Evolutionary conservation across 2,329 filamentous ascomycete genomes (phyloP), one percentile per base, ranked within the genome.

Genomic region (Colletotrichum abscissum): DNA sequence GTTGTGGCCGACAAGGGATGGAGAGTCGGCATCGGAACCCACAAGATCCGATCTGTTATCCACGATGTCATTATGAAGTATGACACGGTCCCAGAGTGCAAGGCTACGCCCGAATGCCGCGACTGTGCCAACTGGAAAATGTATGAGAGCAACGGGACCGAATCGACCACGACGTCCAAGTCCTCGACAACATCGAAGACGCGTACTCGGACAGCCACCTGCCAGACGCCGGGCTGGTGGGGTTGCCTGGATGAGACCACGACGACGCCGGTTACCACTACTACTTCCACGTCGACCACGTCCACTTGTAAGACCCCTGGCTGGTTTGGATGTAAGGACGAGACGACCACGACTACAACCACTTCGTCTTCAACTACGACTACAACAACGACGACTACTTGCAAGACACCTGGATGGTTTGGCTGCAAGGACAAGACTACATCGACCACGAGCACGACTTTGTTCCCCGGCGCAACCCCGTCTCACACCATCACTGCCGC

Each of bases 121-220:
- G 97, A 99, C 81, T 98, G 96, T 79, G 94, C 91, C 71, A 92
- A 93, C 69, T 98, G 97, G 97, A 97, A 98, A 79, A 97, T 95
- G 87, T 97, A 94, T 79, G 93, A 95, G 82, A 97, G 95, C 81
- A 98, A 98, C 80, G 93, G 93, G 35, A 97, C 94, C 1, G 93
- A 95, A 75, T 89, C 88, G 1, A 95, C 92, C 0, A 93, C 92
- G 0, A 91, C 91, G 0, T 87, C 90, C 2, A 86, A 85, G 3
- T 86, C 87, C 1, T 86, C 86, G 4, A 87, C 88, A 0, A 89
- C 88, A 1, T 88, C 89, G 1, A 87, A 88, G 2, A 91, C 90
- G 3, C 88, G 89, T 56, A 93, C 91, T 3, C 88, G 95, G 57
- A 98, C 95, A 0, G 91, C 92, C 67, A 98, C 95, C 0, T 98